Base-by-base conservation (phyloP, 768 basidiomycete genomes). In the Mycena galopus region DNA sequence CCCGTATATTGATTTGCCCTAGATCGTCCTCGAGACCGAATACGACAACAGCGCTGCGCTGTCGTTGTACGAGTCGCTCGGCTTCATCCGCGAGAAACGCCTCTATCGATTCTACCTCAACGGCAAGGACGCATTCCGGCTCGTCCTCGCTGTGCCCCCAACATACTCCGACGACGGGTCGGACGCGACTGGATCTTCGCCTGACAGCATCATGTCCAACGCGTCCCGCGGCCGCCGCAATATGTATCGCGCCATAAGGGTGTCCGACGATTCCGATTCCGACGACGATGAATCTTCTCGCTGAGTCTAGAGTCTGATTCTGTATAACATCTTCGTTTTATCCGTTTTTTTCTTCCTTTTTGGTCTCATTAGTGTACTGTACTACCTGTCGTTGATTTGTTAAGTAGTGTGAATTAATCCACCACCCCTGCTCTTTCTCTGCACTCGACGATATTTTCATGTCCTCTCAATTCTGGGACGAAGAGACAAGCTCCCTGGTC, bases 11-110 rank as follows among this genome's bases (percentile, higher is more conserved):
- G 23, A 19, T 55, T 44, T 16, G 21, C 73, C 11, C 23, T 76
- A 98, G 95, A 90, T 98, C 77, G 92, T 96, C 16, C 92, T 99
- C 69, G 98, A 99, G 84, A 99, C 98, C 5, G 98, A 99, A 82
- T 94, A 88, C 79, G 97, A 99, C 83, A 99, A 99, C 81, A 82
- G 86, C 55, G 90, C 96, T 9, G 96, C 97, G 0, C 88, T 99
- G 19, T 91, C 93, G 3, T 85, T 99, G 16, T 99, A 99, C 83
- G 93, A 94, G 71, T 92, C 93, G 9, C 88, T 99, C 53, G 98
- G 98, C 0, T 99, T 99, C 83, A 94, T 98, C 29, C 91, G 95
- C 50, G 97, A 98, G 85, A 99, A 99, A 80, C 91, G 97, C 5
- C 87, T 99, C 21, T 92, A 93, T 79, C 90, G 98, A 1, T 99